Conservation (phyloP, 305 asterid species). For the Solanum chacoense region DNA sequence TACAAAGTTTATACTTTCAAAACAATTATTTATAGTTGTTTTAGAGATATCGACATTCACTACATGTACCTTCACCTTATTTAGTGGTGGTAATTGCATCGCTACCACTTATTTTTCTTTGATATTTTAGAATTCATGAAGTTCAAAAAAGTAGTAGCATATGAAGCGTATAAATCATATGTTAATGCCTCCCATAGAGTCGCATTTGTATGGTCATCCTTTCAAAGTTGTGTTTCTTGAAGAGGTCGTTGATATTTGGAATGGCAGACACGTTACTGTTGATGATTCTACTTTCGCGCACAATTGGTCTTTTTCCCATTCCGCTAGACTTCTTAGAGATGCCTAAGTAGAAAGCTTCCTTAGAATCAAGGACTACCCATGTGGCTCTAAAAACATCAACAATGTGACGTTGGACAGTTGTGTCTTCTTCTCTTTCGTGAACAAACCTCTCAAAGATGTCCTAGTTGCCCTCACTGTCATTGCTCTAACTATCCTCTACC, state of each 20-base stretch:
- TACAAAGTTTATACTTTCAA: too few relatives aligned
- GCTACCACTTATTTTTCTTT: too few relatives aligned
- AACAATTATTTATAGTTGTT: too few relatives aligned
- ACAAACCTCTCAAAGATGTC: background rate
- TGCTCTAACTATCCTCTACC: background rate
- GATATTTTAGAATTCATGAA: too few relatives aligned
- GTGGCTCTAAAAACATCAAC: background rate
- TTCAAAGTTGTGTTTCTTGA: background rate
- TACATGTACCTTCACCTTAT: too few relatives aligned
- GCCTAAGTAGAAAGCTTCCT: background rate
- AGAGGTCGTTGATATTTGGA: background rate
- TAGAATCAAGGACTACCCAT: background rate
- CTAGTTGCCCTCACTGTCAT: background rate
- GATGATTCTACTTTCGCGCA: background rate
- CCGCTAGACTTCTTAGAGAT: background rate
- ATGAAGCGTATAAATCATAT: too few relatives aligned
- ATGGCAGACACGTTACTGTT: background rate
- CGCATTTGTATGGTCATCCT: too few relatives aligned
- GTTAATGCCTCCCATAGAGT: too few relatives aligned
- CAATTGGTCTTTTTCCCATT: background rate
- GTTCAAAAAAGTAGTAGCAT: too few relatives aligned
- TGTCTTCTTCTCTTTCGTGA: background rate
- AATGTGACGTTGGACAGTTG: background rate
- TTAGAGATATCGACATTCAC: too few relatives aligned
- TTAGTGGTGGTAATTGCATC: too few relatives aligned